These are phyloP conservation scores for Gynandropsis gynandra DNA, from an alignment of 345 rosid species.

Conservation along the genomic window DNA sequence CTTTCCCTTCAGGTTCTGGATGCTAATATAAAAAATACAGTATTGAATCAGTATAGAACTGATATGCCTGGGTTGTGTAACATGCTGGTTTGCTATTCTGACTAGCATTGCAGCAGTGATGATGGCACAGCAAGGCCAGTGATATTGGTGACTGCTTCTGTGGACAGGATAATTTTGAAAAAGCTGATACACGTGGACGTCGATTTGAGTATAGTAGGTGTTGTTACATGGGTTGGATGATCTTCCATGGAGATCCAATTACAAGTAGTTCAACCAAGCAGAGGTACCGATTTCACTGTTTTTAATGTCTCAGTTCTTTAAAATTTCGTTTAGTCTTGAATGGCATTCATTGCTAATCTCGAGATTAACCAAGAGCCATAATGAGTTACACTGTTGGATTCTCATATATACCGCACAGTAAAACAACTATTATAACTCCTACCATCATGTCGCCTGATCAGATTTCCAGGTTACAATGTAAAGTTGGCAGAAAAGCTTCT, in stretches of 20 bases:
- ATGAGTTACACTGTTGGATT: too few relatives aligned
- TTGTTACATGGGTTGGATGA: constrained; percentile 87
- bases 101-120: constrained; percentile 59
- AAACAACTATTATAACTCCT: not conserved
- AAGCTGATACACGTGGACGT: constrained; percentile 51
- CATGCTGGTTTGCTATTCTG: constrained; percentile 15
- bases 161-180: constrained; percentile 65
- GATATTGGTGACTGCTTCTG: constrained; percentile 85
- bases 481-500: too few relatives aligned
- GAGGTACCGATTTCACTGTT: constrained; percentile 33
- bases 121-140: constrained; percentile 51
- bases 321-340: not conserved
- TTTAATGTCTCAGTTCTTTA: constrained; percentile 4
- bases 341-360: not conserved
- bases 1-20: too few relatives aligned
- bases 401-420: too few relatives aligned
- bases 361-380: constrained; percentile 1
- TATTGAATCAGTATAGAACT: too few relatives aligned
- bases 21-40: too few relatives aligned
- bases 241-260: constrained; percentile 86
- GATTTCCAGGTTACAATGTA: too few relatives aligned
- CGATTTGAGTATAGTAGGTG: constrained; percentile 55
- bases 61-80: too few relatives aligned
- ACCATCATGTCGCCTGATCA: not conserved
- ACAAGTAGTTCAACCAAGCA: constrained; percentile 52